Percentiles rank a stretch among this genome's conserved stretches.
Evolutionary conservation across 2,329 filamentous ascomycete species (phyloP).

Genomic region (Aspergillus aculeatus): DNA sequence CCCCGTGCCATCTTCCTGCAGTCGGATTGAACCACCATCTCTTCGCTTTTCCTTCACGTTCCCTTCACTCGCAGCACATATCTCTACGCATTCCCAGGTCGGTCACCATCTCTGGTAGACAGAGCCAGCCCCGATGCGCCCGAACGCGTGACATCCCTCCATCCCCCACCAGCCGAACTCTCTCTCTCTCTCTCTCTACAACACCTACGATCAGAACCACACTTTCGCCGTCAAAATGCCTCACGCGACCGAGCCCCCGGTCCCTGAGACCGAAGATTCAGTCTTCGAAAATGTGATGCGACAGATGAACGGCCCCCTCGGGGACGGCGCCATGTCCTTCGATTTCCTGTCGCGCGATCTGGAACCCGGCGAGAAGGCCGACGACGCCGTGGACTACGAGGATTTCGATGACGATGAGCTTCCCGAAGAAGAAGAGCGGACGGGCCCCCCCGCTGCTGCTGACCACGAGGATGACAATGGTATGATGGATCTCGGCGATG

Average conservation of each 20-base stretch:
- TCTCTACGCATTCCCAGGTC: background rate
- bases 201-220: background rate
- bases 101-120: slow-evolving; percentile 2
- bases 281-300: slow-evolving; percentile 45
- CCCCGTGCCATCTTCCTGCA: background rate
- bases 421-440: slow-evolving; percentile 57
- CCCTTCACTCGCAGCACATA: background rate
- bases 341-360: slow-evolving; percentile 44
- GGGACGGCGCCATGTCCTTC: slow-evolving; percentile 32
- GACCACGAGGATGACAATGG: slow-evolving; percentile 39
- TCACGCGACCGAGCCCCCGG: slow-evolving; percentile 35
- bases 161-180: background rate
- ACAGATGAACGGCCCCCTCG: slow-evolving; percentile 40
- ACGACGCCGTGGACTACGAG: slow-evolving; percentile 86
- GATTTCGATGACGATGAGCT: slow-evolving; percentile 91
- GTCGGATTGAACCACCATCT: background rate
- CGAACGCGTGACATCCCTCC: background rate
- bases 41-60: background rate
- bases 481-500: slow-evolving; percentile 55
- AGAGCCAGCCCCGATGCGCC: slow-evolving; percentile 14
- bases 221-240: slow-evolving; percentile 32
- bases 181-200: background rate
- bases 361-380: slow-evolving; percentile 71
- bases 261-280: slow-evolving; percentile 33
- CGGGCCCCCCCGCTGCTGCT: slow-evolving; percentile 13